Base-by-base conservation (phyloP, 2,329 filamentous ascomycete genomes). In the Pseudogymnoascus sp. region DNA sequence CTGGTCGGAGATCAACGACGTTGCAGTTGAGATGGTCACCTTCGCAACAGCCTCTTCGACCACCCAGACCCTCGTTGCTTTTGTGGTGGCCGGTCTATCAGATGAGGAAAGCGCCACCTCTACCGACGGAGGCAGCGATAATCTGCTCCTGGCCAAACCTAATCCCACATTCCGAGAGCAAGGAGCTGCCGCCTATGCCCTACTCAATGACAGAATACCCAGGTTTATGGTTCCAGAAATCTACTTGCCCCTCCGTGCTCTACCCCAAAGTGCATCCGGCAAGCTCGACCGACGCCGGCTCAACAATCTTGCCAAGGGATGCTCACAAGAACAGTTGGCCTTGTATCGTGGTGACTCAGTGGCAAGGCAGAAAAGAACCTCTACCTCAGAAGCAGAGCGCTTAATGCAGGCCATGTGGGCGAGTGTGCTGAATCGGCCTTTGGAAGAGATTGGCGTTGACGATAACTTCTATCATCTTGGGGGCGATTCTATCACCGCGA, bases 401-500 rank as follows among this genome's bases (percentile, higher is more conserved):
- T 19, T 43, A 21, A 43, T 43, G 39, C 39, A 43, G 39, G 39
- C 39, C 21, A 43, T 43, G 39, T 43, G 39, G 39, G 39, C 39
- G 16, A 43, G 39, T 43, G 31, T 61, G 11, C 21, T 41, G 13
- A 37, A 36, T 31, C 25, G 31, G 60, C 36, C 60, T 16, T 37
- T 23, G 25, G 19, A 23, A 14, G 36, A 61, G 21, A 41, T 41
- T 25, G 23, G 23, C n/a, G 23, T 57, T 10, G 23, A 25, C 7
- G 23, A 63, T 14, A 62, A 61, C 13, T 68, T 68, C 36, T 28
- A 66, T 16, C 41, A 48, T 31, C 43, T 68, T 14, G 67, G 67
- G 21, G 67, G 67, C 2, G 67, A 68, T 36, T 66, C 66, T 39
- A 69, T 71, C 34, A 61, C 66, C 5, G 69, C 68, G 5, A 70